Conservation (phyloP, 179 eudicot species). For the Corrigiola litoralis region DNA sequence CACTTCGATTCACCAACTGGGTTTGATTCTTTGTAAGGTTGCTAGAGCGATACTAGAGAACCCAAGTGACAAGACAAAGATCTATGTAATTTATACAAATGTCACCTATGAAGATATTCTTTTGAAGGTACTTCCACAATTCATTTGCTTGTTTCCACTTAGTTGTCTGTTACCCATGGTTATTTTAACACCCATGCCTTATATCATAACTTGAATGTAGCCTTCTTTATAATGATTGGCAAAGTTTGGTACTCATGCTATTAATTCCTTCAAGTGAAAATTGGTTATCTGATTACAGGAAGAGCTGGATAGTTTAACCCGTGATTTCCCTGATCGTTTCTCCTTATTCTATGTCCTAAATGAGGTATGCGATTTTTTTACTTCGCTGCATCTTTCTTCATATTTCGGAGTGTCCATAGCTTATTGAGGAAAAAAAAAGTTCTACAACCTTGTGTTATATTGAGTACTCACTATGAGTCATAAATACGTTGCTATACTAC, state of each 20-base stretch:
- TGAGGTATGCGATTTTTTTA: slow-evolving; percentile 22
- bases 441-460: not conserved
- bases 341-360: slow-evolving; percentile 37
- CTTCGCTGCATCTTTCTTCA: not conserved
- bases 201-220: not conserved
- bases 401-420: not conserved
- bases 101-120: slow-evolving; percentile 81
- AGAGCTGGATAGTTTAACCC: slow-evolving; percentile 34
- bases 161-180: not conserved
- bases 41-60: slow-evolving; percentile 85
- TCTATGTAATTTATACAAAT: slow-evolving; percentile 86
- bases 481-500: not conserved
- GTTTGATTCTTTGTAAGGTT: slow-evolving; percentile 22
- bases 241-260: not conserved
- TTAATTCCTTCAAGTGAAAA: not conserved
- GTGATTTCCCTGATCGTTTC: slow-evolving; percentile 31
- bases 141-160: not conserved
- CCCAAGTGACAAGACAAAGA: slow-evolving; percentile 67
- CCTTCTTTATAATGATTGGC: not conserved
- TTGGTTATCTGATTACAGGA: slow-evolving; percentile 26
- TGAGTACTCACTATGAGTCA: not conserved
- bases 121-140: slow-evolving; percentile 51
- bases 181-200: not conserved
- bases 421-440: not conserved
- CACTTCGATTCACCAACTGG: not conserved